Conservation (phyloP, 441 rosid species). For the Gossypium trilobum region DNA sequence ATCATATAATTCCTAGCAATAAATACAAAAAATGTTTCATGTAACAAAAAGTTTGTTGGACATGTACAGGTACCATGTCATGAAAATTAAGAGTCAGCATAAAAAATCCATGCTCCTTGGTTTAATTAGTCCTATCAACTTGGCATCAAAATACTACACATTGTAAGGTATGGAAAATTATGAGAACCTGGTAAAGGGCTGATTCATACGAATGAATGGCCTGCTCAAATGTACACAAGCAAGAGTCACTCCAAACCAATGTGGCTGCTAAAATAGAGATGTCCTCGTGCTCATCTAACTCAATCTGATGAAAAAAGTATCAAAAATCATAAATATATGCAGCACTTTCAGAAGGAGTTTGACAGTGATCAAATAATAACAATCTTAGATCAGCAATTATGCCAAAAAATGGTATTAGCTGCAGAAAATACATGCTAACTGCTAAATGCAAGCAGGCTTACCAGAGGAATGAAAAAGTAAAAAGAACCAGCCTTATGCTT, state of each 20-base stretch:
- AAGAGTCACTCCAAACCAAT: conserved; percentile 68
- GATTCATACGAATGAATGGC: conserved; percentile 53
- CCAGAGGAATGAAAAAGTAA: conserved; percentile 83
- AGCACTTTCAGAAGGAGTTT: conserved; percentile 8
- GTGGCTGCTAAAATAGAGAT: conserved; percentile 67
- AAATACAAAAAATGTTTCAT: neutral
- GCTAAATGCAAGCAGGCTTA: conserved; percentile 18
- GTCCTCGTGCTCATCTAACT: conserved; percentile 59
- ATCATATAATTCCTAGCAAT: neutral
- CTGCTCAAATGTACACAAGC: conserved; percentile 42
- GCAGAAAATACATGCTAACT: neutral
- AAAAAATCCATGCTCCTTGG: neutral
- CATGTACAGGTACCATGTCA: neutral
- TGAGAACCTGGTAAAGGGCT: conserved; percentile 54
- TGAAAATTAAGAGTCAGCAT: neutral
- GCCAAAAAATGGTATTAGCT: neutral
- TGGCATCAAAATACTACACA: neutral
- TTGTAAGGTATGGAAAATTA: neutral
- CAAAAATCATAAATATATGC: conserved; percentile 10
- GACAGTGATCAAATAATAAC: neutral
- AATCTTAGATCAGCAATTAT: neutral
- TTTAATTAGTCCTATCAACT: neutral
- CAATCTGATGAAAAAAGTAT: conserved; percentile 53
- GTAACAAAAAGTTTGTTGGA: neutral
- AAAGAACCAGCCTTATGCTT: conserved; percentile 56